A percentile compares a stretch with the other conserved stretches of the same genome.
These are phyloP conservation scores for Kazachstania bromeliacearum DNA, from an alignment of 805 yeast genomes.

Conservation along the genomic window DNA sequence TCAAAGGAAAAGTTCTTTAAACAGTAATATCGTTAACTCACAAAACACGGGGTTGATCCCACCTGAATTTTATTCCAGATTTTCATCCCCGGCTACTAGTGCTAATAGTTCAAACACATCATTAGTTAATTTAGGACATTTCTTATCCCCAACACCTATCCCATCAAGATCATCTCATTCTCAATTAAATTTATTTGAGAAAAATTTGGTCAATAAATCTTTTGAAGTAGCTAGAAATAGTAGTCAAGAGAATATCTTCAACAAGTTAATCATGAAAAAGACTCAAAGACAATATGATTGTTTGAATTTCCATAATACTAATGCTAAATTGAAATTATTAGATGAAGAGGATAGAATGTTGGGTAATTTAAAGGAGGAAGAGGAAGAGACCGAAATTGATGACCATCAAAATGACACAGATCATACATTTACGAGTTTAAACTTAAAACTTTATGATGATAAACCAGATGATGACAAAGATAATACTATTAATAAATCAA, in stretches of 20 bases:
- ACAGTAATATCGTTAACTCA: background rate
- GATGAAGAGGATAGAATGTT: slow-evolving; percentile 29
- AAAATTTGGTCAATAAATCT: slow-evolving; percentile 22
- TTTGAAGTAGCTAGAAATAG: slow-evolving; percentile 21
- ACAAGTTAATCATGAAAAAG: slow-evolving; percentile 6
- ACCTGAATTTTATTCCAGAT: slow-evolving; percentile 29
- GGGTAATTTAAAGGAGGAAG: slow-evolving; percentile 8
- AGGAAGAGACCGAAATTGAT: background rate
- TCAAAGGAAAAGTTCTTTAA: slow-evolving; percentile 8
- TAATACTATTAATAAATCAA: slow-evolving; percentile 2
- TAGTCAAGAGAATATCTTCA: slow-evolving; percentile 5
- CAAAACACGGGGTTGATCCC: slow-evolving; percentile 24
- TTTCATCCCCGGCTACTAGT: slow-evolving; percentile 28
- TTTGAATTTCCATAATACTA: slow-evolving; percentile 4
- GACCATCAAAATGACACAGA: background rate
- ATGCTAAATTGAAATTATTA: slow-evolving; percentile 4
- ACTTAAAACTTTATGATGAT: slow-evolving; percentile 6
- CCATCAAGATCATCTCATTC: slow-evolving; percentile 1
- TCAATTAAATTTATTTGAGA: slow-evolving; percentile 15
- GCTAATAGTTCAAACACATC: slow-evolving; percentile 26
- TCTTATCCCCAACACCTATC: slow-evolving; percentile 1
- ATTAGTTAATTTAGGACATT: slow-evolving; percentile 6
- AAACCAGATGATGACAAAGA: slow-evolving; percentile 1
- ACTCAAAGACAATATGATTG: slow-evolving; percentile 9
- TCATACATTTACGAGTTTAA: slow-evolving; percentile 1